phyloP scores from a whole-genome alignment of 2,329 filamentous ascomycete species.

The Aspergillus transmontanensis region DNA sequence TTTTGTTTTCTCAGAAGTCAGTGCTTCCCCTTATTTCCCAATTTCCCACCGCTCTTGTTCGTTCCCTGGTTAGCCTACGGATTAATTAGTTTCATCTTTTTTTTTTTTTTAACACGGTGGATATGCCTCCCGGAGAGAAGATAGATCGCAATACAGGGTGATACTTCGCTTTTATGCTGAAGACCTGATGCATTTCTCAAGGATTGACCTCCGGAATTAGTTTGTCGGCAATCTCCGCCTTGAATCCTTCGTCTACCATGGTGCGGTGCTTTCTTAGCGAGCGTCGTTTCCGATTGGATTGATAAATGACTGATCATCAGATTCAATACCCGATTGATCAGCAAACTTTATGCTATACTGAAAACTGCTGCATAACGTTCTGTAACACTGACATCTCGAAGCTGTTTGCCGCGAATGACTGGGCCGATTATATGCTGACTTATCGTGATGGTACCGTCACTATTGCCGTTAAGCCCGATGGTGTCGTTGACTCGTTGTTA shows the following conservation, averaged over 20 bases:
- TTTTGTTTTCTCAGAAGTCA: too few relatives aligned
- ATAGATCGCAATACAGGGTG: background rate
- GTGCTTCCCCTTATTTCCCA: too few relatives aligned
- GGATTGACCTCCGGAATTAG: background rate
- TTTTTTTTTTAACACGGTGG: too few relatives aligned
- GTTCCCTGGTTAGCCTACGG: too few relatives aligned
- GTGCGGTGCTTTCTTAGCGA: background rate
- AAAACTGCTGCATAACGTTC: background rate
- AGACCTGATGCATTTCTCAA: background rate
- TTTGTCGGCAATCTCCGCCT: background rate
- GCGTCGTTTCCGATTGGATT: background rate
- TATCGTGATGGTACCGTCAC: background rate
- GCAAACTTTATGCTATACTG: background rate
- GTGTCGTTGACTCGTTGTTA: background rate
- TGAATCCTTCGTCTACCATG: background rate
- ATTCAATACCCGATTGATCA: background rate
- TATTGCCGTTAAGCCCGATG: conserved; percentile 2
- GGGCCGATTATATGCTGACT: background rate
- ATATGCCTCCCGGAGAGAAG: too few relatives aligned
- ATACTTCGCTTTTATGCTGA: background rate
- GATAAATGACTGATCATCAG: background rate
- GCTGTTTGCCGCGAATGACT: background rate
- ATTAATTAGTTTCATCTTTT: too few relatives aligned
- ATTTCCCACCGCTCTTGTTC: too few relatives aligned
- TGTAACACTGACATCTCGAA: background rate